Evolutionary conservation across 495 filamentous ascomycete species (phyloP).

Genomic region (Lophiostoma macrostomum): DNA sequence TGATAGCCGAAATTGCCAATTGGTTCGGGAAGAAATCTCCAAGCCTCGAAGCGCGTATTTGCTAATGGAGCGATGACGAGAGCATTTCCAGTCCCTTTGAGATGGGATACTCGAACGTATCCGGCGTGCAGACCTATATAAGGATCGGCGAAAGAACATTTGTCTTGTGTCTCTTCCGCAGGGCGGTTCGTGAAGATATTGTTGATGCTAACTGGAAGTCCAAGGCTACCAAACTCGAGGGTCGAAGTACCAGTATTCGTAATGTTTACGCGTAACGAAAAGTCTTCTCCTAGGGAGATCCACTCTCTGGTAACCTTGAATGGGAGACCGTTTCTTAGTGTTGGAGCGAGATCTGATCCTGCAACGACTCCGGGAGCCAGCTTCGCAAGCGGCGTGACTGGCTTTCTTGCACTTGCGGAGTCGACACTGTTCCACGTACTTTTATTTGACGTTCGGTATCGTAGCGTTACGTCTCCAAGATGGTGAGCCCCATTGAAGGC

Average conservation of each 20-base stretch:
- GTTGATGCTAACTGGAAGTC: slow-evolving; percentile 55
- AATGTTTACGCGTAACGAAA: slow-evolving; percentile 49
- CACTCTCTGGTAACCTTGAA: slow-evolving; percentile 48
- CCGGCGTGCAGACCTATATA: slow-evolving; percentile 54
- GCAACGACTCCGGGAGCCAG: slow-evolving; percentile 26
- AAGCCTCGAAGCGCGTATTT: slow-evolving; percentile 49
- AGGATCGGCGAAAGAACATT: slow-evolving; percentile 41
- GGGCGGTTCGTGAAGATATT: slow-evolving; percentile 54
- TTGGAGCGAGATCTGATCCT: slow-evolving; percentile 39
- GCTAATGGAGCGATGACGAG: slow-evolving; percentile 50
- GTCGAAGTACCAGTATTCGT: slow-evolving; percentile 40
- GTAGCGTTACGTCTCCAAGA: slow-evolving; percentile 51
- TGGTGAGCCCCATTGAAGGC: slow-evolving; percentile 49
- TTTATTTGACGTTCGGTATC: slow-evolving; percentile 41
- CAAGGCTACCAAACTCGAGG: slow-evolving; percentile 52
- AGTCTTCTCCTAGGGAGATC: slow-evolving; percentile 45
- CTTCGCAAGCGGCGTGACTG: slow-evolving; percentile 25
- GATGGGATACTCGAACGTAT: slow-evolving; percentile 47
- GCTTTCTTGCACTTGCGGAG: slow-evolving; percentile 40
- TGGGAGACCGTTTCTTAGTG: slow-evolving; percentile 32
- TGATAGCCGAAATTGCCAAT: slow-evolving; percentile 42
- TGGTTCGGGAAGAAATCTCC: slow-evolving; percentile 45
- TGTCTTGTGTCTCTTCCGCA: slow-evolving; percentile 41
- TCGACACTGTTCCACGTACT: slow-evolving; percentile 41
- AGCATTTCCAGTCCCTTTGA: slow-evolving; percentile 46